Evolutionary conservation across 1,284 basidiomycete genomes (phyloP), one percentile per base, ranked within the genome.

Genomic region (Moesziomyces globuligerus): DNA sequence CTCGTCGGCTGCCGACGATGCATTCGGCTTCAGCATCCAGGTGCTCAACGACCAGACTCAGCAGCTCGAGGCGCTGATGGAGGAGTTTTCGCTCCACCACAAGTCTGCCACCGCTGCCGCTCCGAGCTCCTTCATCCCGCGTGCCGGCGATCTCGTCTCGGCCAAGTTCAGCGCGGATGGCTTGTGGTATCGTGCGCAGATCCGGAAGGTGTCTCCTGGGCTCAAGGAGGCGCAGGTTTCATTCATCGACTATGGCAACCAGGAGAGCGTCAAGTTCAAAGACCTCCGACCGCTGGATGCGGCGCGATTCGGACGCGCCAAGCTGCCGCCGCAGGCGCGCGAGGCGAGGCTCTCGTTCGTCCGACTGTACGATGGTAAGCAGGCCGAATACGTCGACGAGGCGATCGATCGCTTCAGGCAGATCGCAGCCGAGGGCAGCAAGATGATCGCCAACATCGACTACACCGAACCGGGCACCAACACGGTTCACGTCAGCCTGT

Each of bases 11-110:
- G 85, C 86, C 66, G 89, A 89, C 50, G 88, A 87, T 36, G 85
- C 86, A n/a, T 90, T 97, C 81, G 86, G 84, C 23, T 98, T 98
- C 85, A 95, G 93, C 13, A 89, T 98, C 15, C 95, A 98, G 83
- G 87, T 96, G 42, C 74, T 79, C 55, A 72, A 75, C 58, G 72
- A 69, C 38, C 48, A 72, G 49, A 76, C 76, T 42, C 49, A 64
- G 8, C 89, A 91, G 15, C 86, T 98, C 55, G 94, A 97, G 79
- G 90, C 90, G 82, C 86, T 98, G 67, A 98, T 98, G 95, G 86
- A 86, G 47, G 94, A 97, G 65, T 94, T 98, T 79, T 90, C 92
- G 3, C 81, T 72, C 1, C 59, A 64, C 34, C 72, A 74, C 54
- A 52, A 69, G 47, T 37, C 52, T 0, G 49, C 72, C 29, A 26